Conservation (phyloP, 805 yeast species). For the Clavispora santaluciae region DNA sequence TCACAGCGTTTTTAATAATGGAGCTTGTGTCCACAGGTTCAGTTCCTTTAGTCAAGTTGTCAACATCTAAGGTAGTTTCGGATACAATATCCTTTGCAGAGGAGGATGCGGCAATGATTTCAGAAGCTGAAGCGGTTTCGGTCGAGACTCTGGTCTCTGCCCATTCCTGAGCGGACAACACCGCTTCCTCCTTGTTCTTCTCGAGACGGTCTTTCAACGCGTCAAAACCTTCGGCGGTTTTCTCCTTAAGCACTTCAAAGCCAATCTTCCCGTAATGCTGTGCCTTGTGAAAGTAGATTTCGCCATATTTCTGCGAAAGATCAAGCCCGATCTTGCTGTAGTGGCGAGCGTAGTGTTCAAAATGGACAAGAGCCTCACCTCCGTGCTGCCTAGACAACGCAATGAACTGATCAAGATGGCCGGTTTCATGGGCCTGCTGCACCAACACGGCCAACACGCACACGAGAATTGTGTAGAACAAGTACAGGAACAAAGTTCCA, state of each 20-base stretch:
- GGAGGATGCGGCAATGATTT: neutral
- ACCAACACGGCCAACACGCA: constrained; percentile 28
- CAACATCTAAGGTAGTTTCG: constrained; percentile 7
- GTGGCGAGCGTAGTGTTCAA: constrained; percentile 11
- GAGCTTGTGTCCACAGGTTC: constrained; percentile 8
- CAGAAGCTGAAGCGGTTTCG: constrained; percentile 4
- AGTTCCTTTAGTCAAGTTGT: constrained; percentile 6
- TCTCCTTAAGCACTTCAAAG: constrained; percentile 11
- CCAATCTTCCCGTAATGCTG: constrained; percentile 21
- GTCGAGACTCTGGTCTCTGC: neutral
- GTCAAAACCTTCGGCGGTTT: constrained; percentile 14
- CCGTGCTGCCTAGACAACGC: constrained; percentile 19
- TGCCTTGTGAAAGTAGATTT: constrained; percentile 15
- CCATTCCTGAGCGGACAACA: neutral
- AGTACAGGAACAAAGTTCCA: constrained; percentile 28
- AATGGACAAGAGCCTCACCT: constrained; percentile 6
- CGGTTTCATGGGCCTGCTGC: constrained; percentile 32
- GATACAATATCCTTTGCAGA: constrained; percentile 5
- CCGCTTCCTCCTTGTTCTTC: constrained; percentile 12
- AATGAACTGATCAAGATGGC: constrained; percentile 25
- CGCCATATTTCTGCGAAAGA: constrained; percentile 16
- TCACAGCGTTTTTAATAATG: constrained; percentile 10
- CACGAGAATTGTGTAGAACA: constrained; percentile 29
- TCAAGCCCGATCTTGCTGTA: constrained; percentile 10
- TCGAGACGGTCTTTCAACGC: constrained; percentile 26